A percentile compares a stretch with the other conserved stretches of the same genome.
These are phyloP conservation scores for Aaosphaeria pasadenensis DNA, from an alignment of 2,329 filamentous ascomycete genomes.

Conservation along the genomic window DNA sequence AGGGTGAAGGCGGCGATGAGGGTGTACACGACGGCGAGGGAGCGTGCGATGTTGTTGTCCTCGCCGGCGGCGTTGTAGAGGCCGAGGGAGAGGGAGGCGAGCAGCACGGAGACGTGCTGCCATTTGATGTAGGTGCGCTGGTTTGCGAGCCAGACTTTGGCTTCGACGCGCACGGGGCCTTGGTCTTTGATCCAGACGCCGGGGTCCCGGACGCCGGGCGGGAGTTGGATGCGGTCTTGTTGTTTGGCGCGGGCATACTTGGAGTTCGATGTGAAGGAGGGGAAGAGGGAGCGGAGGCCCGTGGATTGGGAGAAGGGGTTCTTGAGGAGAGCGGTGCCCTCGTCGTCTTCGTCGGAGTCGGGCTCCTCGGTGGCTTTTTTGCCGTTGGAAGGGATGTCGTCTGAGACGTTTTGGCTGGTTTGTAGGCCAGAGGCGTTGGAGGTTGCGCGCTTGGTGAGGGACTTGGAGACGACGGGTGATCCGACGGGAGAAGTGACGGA, in stretches of 20 bases:
- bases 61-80: slow-evolving; percentile 85
- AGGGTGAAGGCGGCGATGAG: slow-evolving; percentile 78
- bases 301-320: slow-evolving; percentile 48
- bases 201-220: slow-evolving; percentile 85
- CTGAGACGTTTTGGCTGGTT: slow-evolving; percentile 12
- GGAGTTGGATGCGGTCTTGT: slow-evolving; percentile 57
- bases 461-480: slow-evolving; percentile 49
- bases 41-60: slow-evolving; percentile 68
- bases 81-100: slow-evolving; percentile 78
- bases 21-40: slow-evolving; percentile 81
- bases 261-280: slow-evolving; percentile 71
- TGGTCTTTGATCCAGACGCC: slow-evolving; percentile 90
- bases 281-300: slow-evolving; percentile 69
- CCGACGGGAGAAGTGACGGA: slow-evolving; percentile 65
- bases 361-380: slow-evolving; percentile 43
- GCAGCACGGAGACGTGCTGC: slow-evolving; percentile 89
- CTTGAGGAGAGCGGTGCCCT: slow-evolving; percentile 24
- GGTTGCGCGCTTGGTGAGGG: slow-evolving; percentile 15
- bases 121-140: slow-evolving; percentile 98
- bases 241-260: slow-evolving; percentile 56
- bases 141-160: slow-evolving; percentile 98
- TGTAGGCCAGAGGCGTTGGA: background rate
- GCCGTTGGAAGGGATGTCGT: slow-evolving; percentile 17
- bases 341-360: slow-evolving; percentile 51
- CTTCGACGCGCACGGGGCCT: slow-evolving; percentile 87